Conservation (phyloP, 257 asterid genomes). For the Avicennia marina region DNA sequence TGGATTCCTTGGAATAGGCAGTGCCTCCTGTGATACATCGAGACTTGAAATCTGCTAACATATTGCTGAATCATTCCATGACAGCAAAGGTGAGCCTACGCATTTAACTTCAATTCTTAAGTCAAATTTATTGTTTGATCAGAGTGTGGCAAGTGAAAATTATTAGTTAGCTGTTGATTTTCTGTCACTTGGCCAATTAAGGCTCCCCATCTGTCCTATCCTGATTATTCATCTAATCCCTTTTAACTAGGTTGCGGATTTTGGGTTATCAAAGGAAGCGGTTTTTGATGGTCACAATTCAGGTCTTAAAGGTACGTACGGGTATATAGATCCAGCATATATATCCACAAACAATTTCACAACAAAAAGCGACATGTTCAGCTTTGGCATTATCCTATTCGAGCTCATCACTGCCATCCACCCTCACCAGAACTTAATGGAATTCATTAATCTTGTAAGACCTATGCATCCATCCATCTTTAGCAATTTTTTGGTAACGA, state of each 20-base stretch:
- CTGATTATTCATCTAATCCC: constrained; percentile 16
- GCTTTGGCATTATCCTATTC: constrained; percentile 90
- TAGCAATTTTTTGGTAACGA: not conserved
- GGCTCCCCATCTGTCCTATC: not conserved
- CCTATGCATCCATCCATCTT: constrained; percentile 2
- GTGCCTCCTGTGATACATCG: constrained; percentile 94
- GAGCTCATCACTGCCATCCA: constrained; percentile 98
- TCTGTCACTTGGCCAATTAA: too few relatives aligned
- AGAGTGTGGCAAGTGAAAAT: too few relatives aligned
- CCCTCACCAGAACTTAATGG: constrained; percentile 94
- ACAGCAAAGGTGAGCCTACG: constrained; percentile 70
- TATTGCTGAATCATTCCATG: constrained; percentile 70
- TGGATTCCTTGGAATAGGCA: constrained; percentile 54
- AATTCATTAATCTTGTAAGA: constrained; percentile 91
- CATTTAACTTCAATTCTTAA: not conserved
- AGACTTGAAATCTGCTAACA: constrained; percentile 85
- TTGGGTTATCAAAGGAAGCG: constrained; percentile 95
- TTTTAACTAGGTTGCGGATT: constrained; percentile 81
- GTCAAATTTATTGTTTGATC: not conserved
- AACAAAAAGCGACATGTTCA: constrained; percentile 82
- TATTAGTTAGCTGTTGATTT: too few relatives aligned
- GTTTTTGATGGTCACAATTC: constrained; percentile 68
- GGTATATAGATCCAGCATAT: constrained; percentile 87
- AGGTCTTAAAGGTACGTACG: constrained; percentile 95
- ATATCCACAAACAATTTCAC: constrained; percentile 82